A percentile compares a stretch with the other conserved stretches of the same genome.
Evolutionary conservation across 1,139 yeast species (phyloP).

Genomic region (Pneumocystis oryctolagi): DNA sequence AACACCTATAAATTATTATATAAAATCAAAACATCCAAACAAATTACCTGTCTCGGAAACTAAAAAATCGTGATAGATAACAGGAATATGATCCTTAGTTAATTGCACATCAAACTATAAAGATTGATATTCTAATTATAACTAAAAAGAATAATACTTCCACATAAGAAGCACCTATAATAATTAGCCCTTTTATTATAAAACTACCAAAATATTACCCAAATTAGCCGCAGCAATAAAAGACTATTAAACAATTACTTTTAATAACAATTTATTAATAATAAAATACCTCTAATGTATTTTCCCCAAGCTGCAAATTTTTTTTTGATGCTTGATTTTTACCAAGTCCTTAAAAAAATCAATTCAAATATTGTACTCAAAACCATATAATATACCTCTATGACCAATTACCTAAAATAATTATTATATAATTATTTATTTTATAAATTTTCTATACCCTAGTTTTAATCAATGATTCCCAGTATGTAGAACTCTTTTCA

Average conservation of each 20-base stretch:
- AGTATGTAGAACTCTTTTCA: constrained; percentile 65
- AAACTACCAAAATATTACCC: not conserved
- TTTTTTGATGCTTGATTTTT: constrained; percentile 54
- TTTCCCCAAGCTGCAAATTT: constrained; percentile 86
- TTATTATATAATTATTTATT: constrained; percentile 27
- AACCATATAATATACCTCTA: constrained; percentile 39
- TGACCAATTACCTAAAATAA: constrained; percentile 93
- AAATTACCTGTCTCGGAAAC: constrained; percentile 75
- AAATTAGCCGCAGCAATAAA: constrained; percentile 92
- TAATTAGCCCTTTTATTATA: not conserved
- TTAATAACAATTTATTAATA: not conserved
- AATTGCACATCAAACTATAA: constrained; percentile 70
- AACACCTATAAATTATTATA: constrained; percentile 24
- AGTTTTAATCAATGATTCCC: constrained; percentile 45
- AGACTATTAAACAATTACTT: constrained; percentile 25
- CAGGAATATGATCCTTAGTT: constrained; percentile 87
- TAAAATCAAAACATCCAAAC: not conserved
- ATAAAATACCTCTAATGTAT: constrained; percentile 50
- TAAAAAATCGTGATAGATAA: constrained; percentile 83
- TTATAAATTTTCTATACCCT: not conserved
- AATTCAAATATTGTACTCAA: not conserved
- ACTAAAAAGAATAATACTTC: constrained; percentile 27
- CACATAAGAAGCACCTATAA: constrained; percentile 46
- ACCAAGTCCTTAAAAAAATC: constrained; percentile 34
- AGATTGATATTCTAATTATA: not conserved